Base-by-base conservation (phyloP, 2,329 filamentous ascomycete genomes). In the Daldinia sp. region DNA sequence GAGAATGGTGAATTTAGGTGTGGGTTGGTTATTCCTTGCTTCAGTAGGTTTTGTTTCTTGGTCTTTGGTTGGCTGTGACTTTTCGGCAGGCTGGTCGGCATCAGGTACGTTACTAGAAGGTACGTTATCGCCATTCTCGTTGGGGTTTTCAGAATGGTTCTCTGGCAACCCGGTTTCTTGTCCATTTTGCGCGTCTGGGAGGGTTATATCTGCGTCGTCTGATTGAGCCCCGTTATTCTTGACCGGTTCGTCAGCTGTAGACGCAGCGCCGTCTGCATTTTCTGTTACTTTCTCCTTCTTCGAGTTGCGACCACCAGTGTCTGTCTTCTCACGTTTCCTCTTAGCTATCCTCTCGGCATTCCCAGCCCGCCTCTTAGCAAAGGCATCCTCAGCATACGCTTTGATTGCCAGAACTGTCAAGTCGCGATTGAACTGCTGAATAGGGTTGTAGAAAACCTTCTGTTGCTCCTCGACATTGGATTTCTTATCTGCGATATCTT, bases 381-480 rank as follows among this genome's bases (percentile, higher is more conserved):
- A 77, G 4, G 87, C 74, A 35, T 93, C 89, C 73, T 96, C 90
- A 1, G 93, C 93, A 78, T 95, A 97, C 0, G 92, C 92, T 76
- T 93, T 93, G 79, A 99, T 97, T 0, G 93, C 93, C 13, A 99
- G 86, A 28, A 98, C 93, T 68, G 93, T 98, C 72, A 99, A 82
- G 78, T 99, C 96, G 53, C 97, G 92, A 81, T 99, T 99, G 85
- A 98, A 99, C 78, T 99, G 96, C 79, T 99, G 96, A 61, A 99
- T 98, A 0, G 96, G 95, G 75, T 99, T 99, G 86, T 99, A 99
- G 78, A 99, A 99, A 63, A 99, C 97, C 75, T 95, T 92, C 73
- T 90, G 87, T 42, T 89, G 85, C 73, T 89, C 85, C 58, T 90
- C 87, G 66, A 86, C 87, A 54, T 74, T 74, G 35, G 71, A 63